These are phyloP conservation scores for Mercurialis annua DNA, from an alignment of 345 rosid genomes.

Conservation along the genomic window DNA sequence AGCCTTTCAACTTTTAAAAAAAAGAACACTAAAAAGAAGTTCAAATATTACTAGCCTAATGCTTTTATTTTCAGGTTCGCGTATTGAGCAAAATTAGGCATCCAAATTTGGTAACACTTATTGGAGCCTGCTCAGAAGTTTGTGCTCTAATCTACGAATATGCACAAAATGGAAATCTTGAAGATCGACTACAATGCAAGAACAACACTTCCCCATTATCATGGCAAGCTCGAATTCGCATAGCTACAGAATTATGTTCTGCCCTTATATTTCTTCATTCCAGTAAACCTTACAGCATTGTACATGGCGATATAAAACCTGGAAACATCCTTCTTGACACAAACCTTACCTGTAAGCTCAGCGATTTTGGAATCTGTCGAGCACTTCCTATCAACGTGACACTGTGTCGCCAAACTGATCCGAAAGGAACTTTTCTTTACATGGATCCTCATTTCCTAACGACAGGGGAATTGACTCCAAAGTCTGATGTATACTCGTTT, in stretches of 20 bases:
- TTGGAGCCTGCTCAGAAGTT: conserved; percentile 85
- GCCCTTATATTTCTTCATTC: conserved; percentile 84
- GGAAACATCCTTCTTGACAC: conserved; percentile 73
- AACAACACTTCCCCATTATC: conserved; percentile 72
- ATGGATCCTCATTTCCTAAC: conserved; percentile 73
- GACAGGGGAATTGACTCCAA: conserved; percentile 71
- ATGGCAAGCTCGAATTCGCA: conserved; percentile 78
- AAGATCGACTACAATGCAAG: conserved; percentile 72
- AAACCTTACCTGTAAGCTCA: conserved; percentile 66
- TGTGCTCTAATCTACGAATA: conserved; percentile 77
- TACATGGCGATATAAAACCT: conserved; percentile 86
- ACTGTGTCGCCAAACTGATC: conserved; percentile 39
- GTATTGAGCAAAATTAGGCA: conserved; percentile 77
- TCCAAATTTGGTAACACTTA: conserved; percentile 68
- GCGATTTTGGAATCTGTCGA: conserved; percentile 78
- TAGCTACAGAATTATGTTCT: conserved; percentile 76
- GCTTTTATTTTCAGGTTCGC: conserved; percentile 55
- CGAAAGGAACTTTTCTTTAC: conserved; percentile 55
- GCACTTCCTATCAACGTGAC: conserved; percentile 29
- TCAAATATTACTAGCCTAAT: too few relatives aligned
- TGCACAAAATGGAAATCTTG: conserved; percentile 83
- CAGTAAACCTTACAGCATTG: conserved; percentile 60
- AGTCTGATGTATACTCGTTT: conserved; percentile 79
- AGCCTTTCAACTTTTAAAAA: too few relatives aligned
- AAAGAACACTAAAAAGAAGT: too few relatives aligned